Evolutionary conservation across 164 flowering plant genomes (phyloP).

Genomic region (Paratinospora sagittata): DNA sequence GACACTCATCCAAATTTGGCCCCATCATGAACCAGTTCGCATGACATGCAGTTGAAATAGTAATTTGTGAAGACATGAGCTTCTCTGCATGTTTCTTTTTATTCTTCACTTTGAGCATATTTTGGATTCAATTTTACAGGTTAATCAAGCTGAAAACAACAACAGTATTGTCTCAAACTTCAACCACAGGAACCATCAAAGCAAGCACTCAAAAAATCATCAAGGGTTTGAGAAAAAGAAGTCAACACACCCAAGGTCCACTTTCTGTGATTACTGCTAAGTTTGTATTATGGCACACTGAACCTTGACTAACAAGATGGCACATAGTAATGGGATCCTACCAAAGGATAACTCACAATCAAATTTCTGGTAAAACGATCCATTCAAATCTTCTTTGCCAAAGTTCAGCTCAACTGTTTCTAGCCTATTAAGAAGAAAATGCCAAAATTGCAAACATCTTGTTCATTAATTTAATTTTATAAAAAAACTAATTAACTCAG

Average conservation of each 20-base stretch:
- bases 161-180: slow-evolving; percentile 10
- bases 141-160: slow-evolving; percentile 4
- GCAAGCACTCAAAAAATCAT: slow-evolving; percentile 13
- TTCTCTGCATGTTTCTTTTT: background rate
- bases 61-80: background rate
- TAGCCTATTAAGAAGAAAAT: too few species aligned
- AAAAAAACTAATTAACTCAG: too few species aligned
- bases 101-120: background rate
- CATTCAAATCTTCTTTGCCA: background rate
- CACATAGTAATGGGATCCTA: too few species aligned
- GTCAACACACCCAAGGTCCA: background rate
- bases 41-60: background rate
- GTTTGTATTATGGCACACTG: background rate
- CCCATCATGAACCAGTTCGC: background rate
- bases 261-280: background rate
- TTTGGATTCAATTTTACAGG: slow-evolving; percentile 10
- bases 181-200: slow-evolving; percentile 3
- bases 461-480: background rate
- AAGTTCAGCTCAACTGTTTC: too few species aligned
- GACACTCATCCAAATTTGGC: too few species aligned
- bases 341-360: background rate
- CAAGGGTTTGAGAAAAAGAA: slow-evolving; percentile 6
- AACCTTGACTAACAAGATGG: too few species aligned
- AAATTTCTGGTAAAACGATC: too few species aligned
- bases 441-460: background rate